Percentiles rank a stretch among this genome's conserved stretches.
Conservation (phyloP, 169 alveolate genomes). For the Babesia gibsoni region DNA sequence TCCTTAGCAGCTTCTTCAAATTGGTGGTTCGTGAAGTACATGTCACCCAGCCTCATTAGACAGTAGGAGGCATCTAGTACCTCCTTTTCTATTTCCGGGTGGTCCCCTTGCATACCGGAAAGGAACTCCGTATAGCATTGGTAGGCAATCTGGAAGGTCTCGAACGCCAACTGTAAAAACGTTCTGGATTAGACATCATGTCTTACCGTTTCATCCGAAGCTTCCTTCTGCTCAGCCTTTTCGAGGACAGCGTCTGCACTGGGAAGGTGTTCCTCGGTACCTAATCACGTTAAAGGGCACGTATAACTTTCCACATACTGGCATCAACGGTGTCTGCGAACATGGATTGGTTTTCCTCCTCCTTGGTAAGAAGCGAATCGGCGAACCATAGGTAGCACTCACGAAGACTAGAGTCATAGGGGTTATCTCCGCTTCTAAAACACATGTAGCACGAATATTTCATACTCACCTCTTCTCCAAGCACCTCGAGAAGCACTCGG, state of each 20-base stretch:
- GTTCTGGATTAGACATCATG: background rate
- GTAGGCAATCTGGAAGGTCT: slow-evolving; percentile 45
- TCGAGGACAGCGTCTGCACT: slow-evolving; percentile 41
- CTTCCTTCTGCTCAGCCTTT: slow-evolving; percentile 25
- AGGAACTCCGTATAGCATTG: slow-evolving; percentile 33
- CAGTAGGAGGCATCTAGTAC: slow-evolving; percentile 66
- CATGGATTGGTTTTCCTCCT: slow-evolving; percentile 53
- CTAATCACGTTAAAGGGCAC: background rate
- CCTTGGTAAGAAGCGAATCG: slow-evolving; percentile 62
- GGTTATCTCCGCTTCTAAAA: slow-evolving; percentile 43
- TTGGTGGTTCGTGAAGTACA: slow-evolving; percentile 56
- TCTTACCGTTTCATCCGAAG: slow-evolving; percentile 44
- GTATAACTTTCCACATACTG: slow-evolving; percentile 1
- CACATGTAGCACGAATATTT: background rate
- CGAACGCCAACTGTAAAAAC: slow-evolving; percentile 53
- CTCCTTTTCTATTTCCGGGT: slow-evolving; percentile 29
- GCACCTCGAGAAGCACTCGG: slow-evolving; percentile 60
- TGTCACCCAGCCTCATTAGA: slow-evolving; percentile 58
- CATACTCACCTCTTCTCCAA: slow-evolving; percentile 44
- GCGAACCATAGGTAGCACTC: slow-evolving; percentile 68
- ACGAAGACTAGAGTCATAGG: slow-evolving; percentile 23
- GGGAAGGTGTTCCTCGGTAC: slow-evolving; percentile 25
- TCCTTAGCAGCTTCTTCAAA: slow-evolving; percentile 57
- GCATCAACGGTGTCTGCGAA: slow-evolving; percentile 27
- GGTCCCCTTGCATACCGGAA: background rate